phyloP scores from a whole-genome alignment of 2,329 filamentous ascomycete genomes.

The Aspergillus ochraceoroseus region DNA sequence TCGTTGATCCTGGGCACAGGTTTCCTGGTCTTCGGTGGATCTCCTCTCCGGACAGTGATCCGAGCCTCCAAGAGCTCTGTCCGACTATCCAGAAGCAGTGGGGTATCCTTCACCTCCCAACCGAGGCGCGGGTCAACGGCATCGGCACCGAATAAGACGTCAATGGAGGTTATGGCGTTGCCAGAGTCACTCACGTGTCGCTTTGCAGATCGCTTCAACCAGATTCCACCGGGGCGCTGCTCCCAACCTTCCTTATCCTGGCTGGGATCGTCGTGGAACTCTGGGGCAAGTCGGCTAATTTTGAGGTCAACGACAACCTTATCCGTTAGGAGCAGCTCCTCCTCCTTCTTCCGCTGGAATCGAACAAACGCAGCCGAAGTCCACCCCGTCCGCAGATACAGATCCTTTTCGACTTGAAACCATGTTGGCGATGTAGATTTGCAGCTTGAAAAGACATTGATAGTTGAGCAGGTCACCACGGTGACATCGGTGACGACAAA shows the following conservation, averaged over 20 bases:
- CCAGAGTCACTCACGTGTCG: slow-evolving; percentile 70
- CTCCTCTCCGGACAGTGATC: slow-evolving; percentile 71
- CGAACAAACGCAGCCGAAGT: slow-evolving; percentile 73
- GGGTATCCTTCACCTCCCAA: slow-evolving; percentile 73
- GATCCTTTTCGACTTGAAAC: slow-evolving; percentile 83
- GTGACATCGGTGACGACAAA: slow-evolving; percentile 81
- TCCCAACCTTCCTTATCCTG: slow-evolving; percentile 68
- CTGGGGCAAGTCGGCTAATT: slow-evolving; percentile 68
- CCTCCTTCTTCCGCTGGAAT: slow-evolving; percentile 77
- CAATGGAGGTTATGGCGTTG: slow-evolving; percentile 70
- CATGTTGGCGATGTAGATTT: slow-evolving; percentile 67
- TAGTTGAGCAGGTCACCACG: slow-evolving; percentile 66
- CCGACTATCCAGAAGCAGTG: slow-evolving; percentile 64
- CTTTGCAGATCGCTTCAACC: slow-evolving; percentile 71
- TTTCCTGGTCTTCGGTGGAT: slow-evolving; percentile 59
- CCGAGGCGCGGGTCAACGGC: slow-evolving; percentile 82
- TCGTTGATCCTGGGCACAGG: slow-evolving; percentile 73
- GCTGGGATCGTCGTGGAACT: slow-evolving; percentile 50
- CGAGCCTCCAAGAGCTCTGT: slow-evolving; percentile 62
- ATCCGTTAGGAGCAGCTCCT: slow-evolving; percentile 69
- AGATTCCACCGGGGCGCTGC: slow-evolving; percentile 67
- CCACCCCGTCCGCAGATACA: slow-evolving; percentile 72
- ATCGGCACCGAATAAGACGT: slow-evolving; percentile 84
- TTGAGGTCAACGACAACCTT: slow-evolving; percentile 74
- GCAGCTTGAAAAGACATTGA: slow-evolving; percentile 72